Evolutionary conservation across 495 filamentous ascomycete genomes (phyloP).

Genomic region (Penicillium daleae): DNA sequence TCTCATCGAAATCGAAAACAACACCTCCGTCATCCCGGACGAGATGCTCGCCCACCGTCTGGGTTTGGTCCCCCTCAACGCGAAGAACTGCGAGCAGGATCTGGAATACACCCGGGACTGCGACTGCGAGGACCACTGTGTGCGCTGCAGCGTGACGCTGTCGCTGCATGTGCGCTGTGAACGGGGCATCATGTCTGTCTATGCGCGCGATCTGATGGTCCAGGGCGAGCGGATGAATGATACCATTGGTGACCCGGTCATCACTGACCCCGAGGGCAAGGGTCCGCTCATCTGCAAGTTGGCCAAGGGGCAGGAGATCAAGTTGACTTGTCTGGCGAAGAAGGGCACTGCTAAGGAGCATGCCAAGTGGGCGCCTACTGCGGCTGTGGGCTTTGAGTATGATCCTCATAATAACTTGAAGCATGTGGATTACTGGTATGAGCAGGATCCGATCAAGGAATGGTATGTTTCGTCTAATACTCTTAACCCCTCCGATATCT

Average conservation of each 20-base stretch:
- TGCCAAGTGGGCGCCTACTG: conserved; percentile 91
- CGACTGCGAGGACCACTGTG: conserved; percentile 92
- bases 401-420: conserved; percentile 92
- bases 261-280: conserved; percentile 75
- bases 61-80: conserved; percentile 86
- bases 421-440: conserved; percentile 93
- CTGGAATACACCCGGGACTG: conserved; percentile 92
- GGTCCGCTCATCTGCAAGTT: conserved; percentile 88
- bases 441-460: conserved; percentile 79
- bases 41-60: conserved; percentile 94
- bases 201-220: conserved; percentile 82
- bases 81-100: conserved; percentile 77
- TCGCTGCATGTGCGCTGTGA: conserved; percentile 80
- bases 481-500: too few relatives aligned
- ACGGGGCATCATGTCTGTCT: conserved; percentile 85
- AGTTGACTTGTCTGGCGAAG: conserved; percentile 90
- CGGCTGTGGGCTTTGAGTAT: conserved; percentile 96
- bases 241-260: conserved; percentile 82
- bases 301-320: conserved; percentile 82
- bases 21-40: conserved; percentile 93
- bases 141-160: conserved; percentile 83
- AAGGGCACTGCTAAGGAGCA: conserved; percentile 99
- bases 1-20: conserved; percentile 86
- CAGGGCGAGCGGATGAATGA: conserved; percentile 63
- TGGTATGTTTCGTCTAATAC: conserved; percentile 66